Percentiles rank a stretch among this genome's conserved stretches.
These are phyloP conservation scores for Boletus chippewaensis DNA, from an alignment of 1,284 basidiomycete genomes.

Conservation along the genomic window DNA sequence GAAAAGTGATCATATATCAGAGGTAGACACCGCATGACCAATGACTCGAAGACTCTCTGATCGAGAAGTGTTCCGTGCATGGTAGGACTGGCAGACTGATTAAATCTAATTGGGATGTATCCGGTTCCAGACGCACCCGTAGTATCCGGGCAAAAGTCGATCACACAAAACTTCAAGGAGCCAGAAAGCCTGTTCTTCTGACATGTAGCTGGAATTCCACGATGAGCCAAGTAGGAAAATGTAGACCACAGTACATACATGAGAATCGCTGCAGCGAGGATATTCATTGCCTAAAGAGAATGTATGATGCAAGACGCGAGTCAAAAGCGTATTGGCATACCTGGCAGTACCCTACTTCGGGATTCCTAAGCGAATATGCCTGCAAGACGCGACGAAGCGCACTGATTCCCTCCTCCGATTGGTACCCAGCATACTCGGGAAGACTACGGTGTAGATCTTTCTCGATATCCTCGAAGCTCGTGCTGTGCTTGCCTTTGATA, in stretches of 20 bases:
- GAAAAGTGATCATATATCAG: conserved; percentile 94
- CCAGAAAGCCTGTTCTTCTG: conserved; percentile 99
- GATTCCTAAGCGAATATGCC: conserved; percentile 96
- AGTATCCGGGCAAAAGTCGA: conserved; percentile 93
- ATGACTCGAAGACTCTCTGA: conserved; percentile 94
- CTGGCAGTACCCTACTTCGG: conserved; percentile 86
- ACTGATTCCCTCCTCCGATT: conserved; percentile 78
- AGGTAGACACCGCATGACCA: conserved; percentile 87
- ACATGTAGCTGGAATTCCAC: conserved; percentile 74
- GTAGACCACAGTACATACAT: conserved; percentile 51
- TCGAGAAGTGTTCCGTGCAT: conserved; percentile 99
- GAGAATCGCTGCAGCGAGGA: conserved; percentile 84
- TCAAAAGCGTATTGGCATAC: conserved; percentile 35
- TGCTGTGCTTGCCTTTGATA: conserved; percentile 75
- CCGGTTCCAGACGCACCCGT: conserved; percentile 58
- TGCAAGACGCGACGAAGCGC: conserved; percentile 88
- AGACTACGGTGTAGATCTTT: conserved; percentile 95
- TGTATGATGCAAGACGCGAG: conserved; percentile 1
- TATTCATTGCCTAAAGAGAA: conserved; percentile 79
- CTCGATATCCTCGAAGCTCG: conserved; percentile 97
- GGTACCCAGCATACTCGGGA: conserved; percentile 93
- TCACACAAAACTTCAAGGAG: conserved; percentile 93
- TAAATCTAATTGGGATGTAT: conserved; percentile 3
- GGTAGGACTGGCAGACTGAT: conserved; percentile 58
- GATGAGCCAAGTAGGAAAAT: conserved; percentile 14